Percentiles rank a stretch among this genome's conserved stretches.
phyloP scores from a whole-genome alignment of 257 asterid genomes.

The Henckelia pumila region DNA sequence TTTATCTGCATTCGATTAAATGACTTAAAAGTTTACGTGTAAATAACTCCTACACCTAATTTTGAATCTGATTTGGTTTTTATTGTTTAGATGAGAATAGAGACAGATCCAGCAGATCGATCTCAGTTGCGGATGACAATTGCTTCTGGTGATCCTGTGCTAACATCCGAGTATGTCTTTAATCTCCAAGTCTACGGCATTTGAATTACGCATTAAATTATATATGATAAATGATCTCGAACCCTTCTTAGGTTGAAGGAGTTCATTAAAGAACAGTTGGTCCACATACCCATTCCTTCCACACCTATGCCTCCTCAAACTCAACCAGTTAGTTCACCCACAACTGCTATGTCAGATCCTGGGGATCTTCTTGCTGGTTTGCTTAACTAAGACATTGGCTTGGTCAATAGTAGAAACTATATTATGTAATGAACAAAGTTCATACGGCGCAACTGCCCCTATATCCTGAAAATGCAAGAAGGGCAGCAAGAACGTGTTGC shows the following conservation, averaged over 20 bases:
- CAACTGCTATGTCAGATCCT: conserved; percentile 55
- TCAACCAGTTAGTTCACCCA: conserved; percentile 47
- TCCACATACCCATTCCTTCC: conserved; percentile 53
- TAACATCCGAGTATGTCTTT: conserved; percentile 74
- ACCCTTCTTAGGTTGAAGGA: conserved; percentile 62
- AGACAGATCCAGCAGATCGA: conserved; percentile 97
- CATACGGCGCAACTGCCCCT: conserved; percentile 28
- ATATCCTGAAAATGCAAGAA: conserved; percentile 24
- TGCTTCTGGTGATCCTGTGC: conserved; percentile 83
- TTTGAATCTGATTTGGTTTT: conserved; percentile 15
- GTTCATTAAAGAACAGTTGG: conserved; percentile 74
- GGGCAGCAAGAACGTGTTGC: conserved; percentile 30
- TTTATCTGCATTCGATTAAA: background rate
- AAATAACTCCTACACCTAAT: conserved; percentile 1
- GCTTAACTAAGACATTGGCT: conserved; percentile 37
- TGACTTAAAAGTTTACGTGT: conserved; percentile 7
- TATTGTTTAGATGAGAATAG: conserved; percentile 65
- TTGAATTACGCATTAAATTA: conserved; percentile 15
- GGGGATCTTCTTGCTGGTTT: conserved; percentile 83
- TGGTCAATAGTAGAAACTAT: background rate
- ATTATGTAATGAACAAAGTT: conserved; percentile 39
- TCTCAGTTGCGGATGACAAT: conserved; percentile 86
- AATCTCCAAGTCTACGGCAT: background rate
- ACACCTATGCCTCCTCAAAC: conserved; percentile 52
- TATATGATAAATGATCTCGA: conserved; percentile 16